Evolutionary conservation across 2,329 filamentous ascomycete species (phyloP).

Genomic region (Geosmithia morbida): DNA sequence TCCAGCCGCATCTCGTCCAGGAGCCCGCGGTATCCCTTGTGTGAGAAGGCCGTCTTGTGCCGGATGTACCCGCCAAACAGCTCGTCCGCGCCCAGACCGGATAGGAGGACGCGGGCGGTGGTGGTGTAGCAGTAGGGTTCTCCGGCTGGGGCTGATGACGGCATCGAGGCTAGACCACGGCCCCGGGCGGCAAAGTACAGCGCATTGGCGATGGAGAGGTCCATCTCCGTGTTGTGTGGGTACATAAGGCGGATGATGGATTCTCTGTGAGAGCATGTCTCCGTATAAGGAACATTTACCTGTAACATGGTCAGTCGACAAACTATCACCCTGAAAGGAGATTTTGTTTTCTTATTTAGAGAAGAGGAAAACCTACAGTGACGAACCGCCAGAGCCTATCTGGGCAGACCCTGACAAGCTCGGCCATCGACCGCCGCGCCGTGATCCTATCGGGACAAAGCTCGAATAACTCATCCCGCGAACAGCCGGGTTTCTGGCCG

Average conservation of each 20-base stretch:
- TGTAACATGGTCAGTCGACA: slow-evolving; percentile 10
- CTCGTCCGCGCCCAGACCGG: slow-evolving; percentile 89
- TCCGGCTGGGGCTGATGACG: slow-evolving; percentile 4
- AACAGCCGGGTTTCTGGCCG: slow-evolving; percentile 28
- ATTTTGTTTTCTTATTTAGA: too few relatives aligned
- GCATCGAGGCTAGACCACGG: slow-evolving; percentile 30
- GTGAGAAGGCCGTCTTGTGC: slow-evolving; percentile 62
- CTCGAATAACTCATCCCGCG: slow-evolving; percentile 45
- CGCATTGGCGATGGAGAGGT: slow-evolving; percentile 82
- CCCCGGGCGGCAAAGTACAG: slow-evolving; percentile 91
- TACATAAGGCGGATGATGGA: slow-evolving; percentile 66
- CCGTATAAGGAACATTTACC: slow-evolving; percentile 70
- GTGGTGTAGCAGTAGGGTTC: slow-evolving; percentile 52
- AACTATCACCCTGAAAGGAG: background rate
- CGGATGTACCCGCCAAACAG: slow-evolving; percentile 88
- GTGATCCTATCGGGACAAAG: slow-evolving; percentile 83
- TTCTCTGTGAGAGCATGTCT: slow-evolving; percentile 54
- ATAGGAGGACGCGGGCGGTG: slow-evolving; percentile 69
- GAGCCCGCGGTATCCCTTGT: slow-evolving; percentile 55
- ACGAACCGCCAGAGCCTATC: slow-evolving; percentile 70
- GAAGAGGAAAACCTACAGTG: slow-evolving; percentile 28
- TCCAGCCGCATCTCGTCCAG: slow-evolving; percentile 76
- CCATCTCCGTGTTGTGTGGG: slow-evolving; percentile 97
- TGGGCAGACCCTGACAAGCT: slow-evolving; percentile 57
- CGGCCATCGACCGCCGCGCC: slow-evolving; percentile 64